Conservation (phyloP, 1,139 yeast species). For the Lodderomyces margitis region DNA sequence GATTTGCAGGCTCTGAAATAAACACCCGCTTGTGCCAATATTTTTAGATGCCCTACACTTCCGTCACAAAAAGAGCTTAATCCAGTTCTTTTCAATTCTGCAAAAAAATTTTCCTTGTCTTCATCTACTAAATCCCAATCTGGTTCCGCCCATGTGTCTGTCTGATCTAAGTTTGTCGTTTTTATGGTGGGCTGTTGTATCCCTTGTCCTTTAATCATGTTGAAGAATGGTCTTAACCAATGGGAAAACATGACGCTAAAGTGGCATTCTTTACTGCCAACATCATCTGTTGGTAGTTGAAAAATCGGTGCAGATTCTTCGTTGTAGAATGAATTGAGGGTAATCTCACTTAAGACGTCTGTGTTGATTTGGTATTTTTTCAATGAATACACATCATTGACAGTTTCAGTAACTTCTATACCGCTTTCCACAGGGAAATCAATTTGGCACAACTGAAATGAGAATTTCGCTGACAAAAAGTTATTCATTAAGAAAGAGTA, state of each 20-base stretch:
- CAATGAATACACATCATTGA: neutral
- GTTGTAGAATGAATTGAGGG: neutral
- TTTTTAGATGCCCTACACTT: neutral
- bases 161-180: neutral
- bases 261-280: neutral
- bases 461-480: neutral
- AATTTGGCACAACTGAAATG: slow-evolving; percentile 1
- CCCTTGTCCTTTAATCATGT: neutral
- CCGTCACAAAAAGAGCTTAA: neutral
- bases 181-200: neutral
- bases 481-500: neutral
- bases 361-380: neutral
- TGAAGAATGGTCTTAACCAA: neutral
- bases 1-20: neutral
- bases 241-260: neutral
- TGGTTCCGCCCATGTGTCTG: neutral
- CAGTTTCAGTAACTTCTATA: neutral
- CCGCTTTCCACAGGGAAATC: neutral
- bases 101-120: neutral
- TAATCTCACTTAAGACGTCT: neutral
- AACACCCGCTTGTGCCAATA: neutral
- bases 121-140: neutral
- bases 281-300: neutral
- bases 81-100: neutral
- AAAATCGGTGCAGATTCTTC: neutral